phyloP scores from a whole-genome alignment of 192 early-diverging fungal species.

The Entrophospora sp. region DNA sequence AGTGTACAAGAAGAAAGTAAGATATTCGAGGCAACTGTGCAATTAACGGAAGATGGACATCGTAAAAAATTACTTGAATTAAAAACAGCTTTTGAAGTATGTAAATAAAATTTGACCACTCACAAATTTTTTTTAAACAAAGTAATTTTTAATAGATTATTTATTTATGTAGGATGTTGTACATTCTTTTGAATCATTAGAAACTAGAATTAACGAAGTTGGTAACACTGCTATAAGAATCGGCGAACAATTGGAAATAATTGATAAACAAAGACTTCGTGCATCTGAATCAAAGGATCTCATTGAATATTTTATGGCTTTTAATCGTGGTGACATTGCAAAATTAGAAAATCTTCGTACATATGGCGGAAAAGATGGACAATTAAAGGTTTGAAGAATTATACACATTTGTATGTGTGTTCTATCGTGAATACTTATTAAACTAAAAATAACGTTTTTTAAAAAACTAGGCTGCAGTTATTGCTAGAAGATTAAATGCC shows the following conservation, averaged over 20 bases:
- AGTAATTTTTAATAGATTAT: not conserved
- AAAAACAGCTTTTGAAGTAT: conserved; percentile 69
- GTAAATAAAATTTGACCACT: not conserved
- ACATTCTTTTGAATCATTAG: conserved; percentile 77
- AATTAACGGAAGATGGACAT: conserved; percentile 64
- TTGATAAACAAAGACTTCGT: conserved; percentile 83
- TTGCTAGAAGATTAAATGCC: conserved; percentile 73
- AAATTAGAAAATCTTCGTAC: conserved; percentile 68
- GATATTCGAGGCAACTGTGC: conserved; percentile 71
- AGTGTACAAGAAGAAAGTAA: conserved; percentile 76
- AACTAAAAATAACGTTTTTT: not conserved
- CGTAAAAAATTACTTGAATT: conserved; percentile 74
- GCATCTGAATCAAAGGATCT: conserved; percentile 85
- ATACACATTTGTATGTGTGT: not conserved
- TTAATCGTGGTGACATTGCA: conserved; percentile 65
- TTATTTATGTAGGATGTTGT: conserved; percentile 63
- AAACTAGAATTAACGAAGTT: conserved; percentile 82
- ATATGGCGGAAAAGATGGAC: conserved; percentile 70
- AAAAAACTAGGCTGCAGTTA: conserved; percentile 62
- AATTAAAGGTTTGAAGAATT: conserved; percentile 53
- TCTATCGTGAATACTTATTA: not conserved
- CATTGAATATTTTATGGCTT: conserved; percentile 88
- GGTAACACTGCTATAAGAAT: conserved; percentile 95
- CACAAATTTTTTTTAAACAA: not conserved
- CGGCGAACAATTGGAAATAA: conserved; percentile 95